Percentiles rank a stretch among this genome's conserved stretches.
phyloP scores from a whole-genome alignment of 768 basidiomycete genomes.

The Pisolithus albus region DNA sequence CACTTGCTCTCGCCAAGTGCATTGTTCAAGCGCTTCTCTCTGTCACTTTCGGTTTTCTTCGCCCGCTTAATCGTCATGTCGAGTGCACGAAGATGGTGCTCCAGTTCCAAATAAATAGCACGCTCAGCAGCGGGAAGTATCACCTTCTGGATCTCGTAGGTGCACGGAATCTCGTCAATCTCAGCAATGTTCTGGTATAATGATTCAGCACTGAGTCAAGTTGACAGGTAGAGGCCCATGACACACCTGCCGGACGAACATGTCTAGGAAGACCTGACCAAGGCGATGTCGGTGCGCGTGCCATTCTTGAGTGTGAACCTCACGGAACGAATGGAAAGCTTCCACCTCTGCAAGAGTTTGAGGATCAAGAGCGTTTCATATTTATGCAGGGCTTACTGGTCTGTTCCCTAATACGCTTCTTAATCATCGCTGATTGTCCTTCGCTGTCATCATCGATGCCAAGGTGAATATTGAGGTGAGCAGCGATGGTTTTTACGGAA shows the following conservation, averaged over 20 bases:
- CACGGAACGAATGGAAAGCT: constrained; percentile 93
- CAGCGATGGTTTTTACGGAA: constrained; percentile 84
- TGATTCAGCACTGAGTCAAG: constrained; percentile 9
- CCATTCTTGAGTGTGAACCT: constrained; percentile 89
- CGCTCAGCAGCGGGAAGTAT: constrained; percentile 87
- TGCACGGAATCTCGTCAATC: constrained; percentile 90
- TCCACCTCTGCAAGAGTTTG: constrained; percentile 60
- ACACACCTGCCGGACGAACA: constrained; percentile 77
- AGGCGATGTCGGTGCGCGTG: constrained; percentile 79
- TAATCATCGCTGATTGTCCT: constrained; percentile 64
- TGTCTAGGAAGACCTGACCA: constrained; percentile 77
- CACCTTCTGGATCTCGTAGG: constrained; percentile 54
- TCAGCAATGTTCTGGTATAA: constrained; percentile 78
- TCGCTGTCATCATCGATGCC: constrained; percentile 88
- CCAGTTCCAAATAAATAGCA: constrained; percentile 90
- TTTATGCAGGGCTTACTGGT: constrained; percentile 49
- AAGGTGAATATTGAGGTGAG: constrained; percentile 83
- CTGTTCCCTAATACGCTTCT: constrained; percentile 76
- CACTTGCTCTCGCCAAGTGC: constrained; percentile 87
- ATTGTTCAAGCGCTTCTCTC: constrained; percentile 81
- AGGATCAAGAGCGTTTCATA: constrained; percentile 8
- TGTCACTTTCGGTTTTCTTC: constrained; percentile 68
- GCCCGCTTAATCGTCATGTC: constrained; percentile 74
- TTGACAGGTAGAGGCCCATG: neutral
- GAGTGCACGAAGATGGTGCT: constrained; percentile 84